Percentiles rank a stretch among this genome's conserved stretches.
Conservation (phyloP, 2,329 filamentous ascomycete species). For the Rachicladosporium sp. region DNA sequence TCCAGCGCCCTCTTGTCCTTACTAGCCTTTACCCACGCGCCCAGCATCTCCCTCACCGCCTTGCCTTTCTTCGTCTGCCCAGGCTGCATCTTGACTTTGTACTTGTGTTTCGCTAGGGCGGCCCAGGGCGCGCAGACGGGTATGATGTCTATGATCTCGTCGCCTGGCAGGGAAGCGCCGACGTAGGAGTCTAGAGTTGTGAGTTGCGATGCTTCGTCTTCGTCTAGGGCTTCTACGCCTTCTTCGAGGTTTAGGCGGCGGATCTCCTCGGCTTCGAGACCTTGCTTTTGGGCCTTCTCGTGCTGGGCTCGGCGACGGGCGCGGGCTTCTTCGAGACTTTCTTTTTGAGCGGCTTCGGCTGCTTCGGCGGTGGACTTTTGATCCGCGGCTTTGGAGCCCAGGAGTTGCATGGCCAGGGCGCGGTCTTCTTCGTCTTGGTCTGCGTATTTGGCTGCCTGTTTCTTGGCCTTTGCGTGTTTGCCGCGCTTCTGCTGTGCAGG, state of each 20-base stretch:
- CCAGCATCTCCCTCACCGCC: constrained; percentile 80
- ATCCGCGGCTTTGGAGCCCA: constrained; percentile 60
- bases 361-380: constrained; percentile 56
- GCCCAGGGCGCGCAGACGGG: constrained; percentile 53
- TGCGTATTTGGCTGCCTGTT: constrained; percentile 78
- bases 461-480: constrained; percentile 73
- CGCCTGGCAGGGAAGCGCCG: constrained; percentile 64
- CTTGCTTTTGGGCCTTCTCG: constrained; percentile 60
- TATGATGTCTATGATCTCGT: constrained; percentile 61
- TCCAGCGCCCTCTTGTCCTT: constrained; percentile 34
- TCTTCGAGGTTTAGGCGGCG: constrained; percentile 49
- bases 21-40: constrained; percentile 60
- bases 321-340: constrained; percentile 51
- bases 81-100: constrained; percentile 89
- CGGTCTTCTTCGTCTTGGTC: constrained; percentile 93
- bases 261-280: constrained; percentile 61
- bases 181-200: constrained; percentile 58
- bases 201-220: constrained; percentile 29
- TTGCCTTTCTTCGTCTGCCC: constrained; percentile 88
- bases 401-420: constrained; percentile 66
- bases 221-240: constrained; percentile 29
- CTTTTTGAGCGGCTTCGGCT: constrained; percentile 48
- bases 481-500: constrained; percentile 44
- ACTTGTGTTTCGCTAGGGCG: constrained; percentile 63
- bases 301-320: constrained; percentile 71